These are phyloP conservation scores for Hypoxylon perforatum DNA, from an alignment of 495 filamentous ascomycete species.

Conservation along the genomic window DNA sequence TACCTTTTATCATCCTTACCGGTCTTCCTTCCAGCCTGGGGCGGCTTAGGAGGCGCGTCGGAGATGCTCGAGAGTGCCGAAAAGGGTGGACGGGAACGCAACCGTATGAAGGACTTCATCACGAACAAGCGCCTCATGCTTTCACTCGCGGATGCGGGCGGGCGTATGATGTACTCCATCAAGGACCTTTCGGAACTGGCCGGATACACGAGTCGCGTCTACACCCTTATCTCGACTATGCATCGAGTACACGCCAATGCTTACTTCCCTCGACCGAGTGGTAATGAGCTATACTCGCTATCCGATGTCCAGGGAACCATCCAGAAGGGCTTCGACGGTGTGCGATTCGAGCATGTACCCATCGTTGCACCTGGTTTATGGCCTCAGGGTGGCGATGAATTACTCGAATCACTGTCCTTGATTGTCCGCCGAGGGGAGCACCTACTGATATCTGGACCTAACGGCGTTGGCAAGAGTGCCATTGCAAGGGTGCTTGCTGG, in stretches of 20 bases:
- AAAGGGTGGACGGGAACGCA: constrained; percentile 72
- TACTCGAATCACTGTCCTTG: constrained; percentile 88
- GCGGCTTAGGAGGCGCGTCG: constrained; percentile 77
- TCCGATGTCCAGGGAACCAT: constrained; percentile 92
- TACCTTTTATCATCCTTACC: constrained; percentile 93
- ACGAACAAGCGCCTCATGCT: constrained; percentile 99
- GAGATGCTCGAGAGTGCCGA: constrained; percentile 65
- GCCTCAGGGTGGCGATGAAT: constrained; percentile 87
- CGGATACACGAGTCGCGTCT: constrained; percentile 94
- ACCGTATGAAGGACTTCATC: constrained; percentile 98
- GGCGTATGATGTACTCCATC: constrained; percentile 98
- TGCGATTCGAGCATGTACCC: constrained; percentile 92
- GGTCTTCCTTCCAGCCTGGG: constrained; percentile 95
- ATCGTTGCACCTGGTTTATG: constrained; percentile 86
- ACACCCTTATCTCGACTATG: constrained; percentile 91
- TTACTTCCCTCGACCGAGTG: constrained; percentile 76
- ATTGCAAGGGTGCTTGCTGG: constrained; percentile 91
- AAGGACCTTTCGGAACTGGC: constrained; percentile 98
- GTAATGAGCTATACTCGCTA: constrained; percentile 84
- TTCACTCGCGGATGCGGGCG: constrained; percentile 94
- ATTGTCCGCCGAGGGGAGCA: constrained; percentile 91
- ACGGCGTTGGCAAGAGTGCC: constrained; percentile 93
- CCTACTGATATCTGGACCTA: constrained; percentile 92
- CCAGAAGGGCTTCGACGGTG: constrained; percentile 93
- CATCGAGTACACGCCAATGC: constrained; percentile 92